Conservation (phyloP, 345 rosid genomes). For the Crucihimalaya himalaica region DNA sequence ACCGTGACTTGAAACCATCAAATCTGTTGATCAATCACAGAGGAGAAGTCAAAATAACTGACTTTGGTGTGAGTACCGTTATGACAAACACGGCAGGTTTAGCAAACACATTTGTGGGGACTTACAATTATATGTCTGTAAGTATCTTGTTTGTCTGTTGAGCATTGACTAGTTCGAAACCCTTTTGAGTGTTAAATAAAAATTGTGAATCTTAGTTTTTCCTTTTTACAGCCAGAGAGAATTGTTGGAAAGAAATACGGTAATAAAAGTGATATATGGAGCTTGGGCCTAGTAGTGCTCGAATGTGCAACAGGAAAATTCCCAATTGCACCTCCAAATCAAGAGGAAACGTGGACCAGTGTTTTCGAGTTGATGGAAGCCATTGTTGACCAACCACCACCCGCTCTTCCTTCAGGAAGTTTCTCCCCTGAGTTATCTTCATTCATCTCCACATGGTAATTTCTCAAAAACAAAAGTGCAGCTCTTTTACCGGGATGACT, state of each 20-base stretch:
- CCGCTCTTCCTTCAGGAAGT: conserved; percentile 63
- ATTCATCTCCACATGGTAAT: conserved; percentile 82
- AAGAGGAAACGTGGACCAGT: conserved; percentile 65
- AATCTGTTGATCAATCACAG: conserved; percentile 80
- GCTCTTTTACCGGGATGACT: not conserved
- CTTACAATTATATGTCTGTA: conserved; percentile 90
- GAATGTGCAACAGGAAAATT: conserved; percentile 87
- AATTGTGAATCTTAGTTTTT: not conserved
- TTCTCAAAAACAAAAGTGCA: not conserved
- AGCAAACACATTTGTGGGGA: conserved; percentile 85
- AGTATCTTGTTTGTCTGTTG: conserved; percentile 34
- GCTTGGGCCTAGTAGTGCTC: conserved; percentile 84
- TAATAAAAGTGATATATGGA: conserved; percentile 94
- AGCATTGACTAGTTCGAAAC: not conserved
- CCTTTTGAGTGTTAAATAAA: not conserved
- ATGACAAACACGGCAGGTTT: conserved; percentile 75
- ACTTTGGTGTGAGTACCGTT: conserved; percentile 89
- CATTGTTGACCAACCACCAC: conserved; percentile 81
- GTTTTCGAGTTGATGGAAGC: conserved; percentile 90
- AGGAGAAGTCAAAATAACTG: conserved; percentile 91
- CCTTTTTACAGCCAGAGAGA: conserved; percentile 77
- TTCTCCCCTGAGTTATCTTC: conserved; percentile 76
- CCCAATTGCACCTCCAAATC: conserved; percentile 74
- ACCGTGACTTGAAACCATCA: conserved; percentile 89
- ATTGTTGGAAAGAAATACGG: conserved; percentile 61